These are phyloP conservation scores for Solanum megistacrolobum DNA, from an alignment of 257 asterid species.

Conservation along the genomic window DNA sequence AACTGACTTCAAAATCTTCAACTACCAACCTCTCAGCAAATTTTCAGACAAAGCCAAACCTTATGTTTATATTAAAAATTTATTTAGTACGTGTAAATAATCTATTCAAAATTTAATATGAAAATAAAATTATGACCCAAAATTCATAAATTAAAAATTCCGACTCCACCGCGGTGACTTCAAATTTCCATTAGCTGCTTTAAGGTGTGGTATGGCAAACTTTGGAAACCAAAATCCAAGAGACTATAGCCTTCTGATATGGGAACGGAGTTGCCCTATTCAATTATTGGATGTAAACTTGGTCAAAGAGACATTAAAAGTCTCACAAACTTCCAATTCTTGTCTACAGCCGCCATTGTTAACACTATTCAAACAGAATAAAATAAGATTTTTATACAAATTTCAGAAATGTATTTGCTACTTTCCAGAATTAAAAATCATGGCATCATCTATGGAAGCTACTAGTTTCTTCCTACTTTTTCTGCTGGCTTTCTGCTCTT, in stretches of 20 bases:
- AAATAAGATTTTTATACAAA: background rate
- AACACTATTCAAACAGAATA: background rate
- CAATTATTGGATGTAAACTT: background rate
- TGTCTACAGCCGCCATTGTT: background rate
- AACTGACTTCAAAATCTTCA: background rate
- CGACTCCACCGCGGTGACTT: fast-evolving
- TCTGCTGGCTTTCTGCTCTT: no score
- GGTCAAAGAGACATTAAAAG: background rate
- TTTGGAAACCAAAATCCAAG: background rate
- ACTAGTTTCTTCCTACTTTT: no score
- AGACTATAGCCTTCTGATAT: background rate
- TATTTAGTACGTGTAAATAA: background rate
- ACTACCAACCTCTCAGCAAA: background rate
- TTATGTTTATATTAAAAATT: background rate
- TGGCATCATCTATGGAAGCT: no score
- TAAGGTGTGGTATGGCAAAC: background rate
- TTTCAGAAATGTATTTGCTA: no score
- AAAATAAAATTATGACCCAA: background rate
- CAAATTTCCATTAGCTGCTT: background rate
- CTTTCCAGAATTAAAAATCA: no score
- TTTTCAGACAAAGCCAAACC: background rate
- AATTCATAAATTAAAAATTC: background rate
- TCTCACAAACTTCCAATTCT: background rate
- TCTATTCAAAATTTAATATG: no score
- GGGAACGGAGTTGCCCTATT: background rate